Conservation (phyloP, 2,329 filamentous ascomycete genomes). For the Monilinia polystroma region DNA sequence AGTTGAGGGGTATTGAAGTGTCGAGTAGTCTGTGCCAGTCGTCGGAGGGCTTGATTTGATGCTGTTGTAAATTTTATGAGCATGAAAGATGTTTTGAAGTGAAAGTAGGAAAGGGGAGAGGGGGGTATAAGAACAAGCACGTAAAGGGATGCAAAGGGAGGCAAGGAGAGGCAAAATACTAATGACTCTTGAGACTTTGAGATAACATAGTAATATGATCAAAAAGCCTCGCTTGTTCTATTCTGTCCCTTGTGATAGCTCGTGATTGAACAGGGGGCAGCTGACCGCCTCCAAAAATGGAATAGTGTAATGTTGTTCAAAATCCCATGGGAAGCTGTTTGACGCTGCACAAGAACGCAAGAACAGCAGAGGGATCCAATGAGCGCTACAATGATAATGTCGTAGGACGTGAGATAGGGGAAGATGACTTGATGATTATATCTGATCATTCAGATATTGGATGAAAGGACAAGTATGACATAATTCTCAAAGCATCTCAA, state of each 20-base stretch:
- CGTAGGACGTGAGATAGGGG: not conserved
- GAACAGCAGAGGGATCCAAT: conserved; percentile 12
- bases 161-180: conserved; percentile 6
- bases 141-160: conserved; percentile 1
- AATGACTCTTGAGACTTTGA: not conserved
- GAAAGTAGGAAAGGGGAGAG: not conserved
- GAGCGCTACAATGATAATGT: not conserved
- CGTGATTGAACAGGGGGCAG: not conserved
- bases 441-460: not conserved
- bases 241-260: conserved; percentile 14
- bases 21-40: conserved; percentile 29
- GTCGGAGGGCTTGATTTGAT: conserved; percentile 29
- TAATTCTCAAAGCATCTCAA: not conserved
- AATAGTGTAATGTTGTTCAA: conserved; percentile 3
- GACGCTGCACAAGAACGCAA: not conserved
- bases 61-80: conserved; percentile 28
- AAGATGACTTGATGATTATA: not conserved
- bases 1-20: conserved; percentile 29
- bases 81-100: conserved; percentile 25
- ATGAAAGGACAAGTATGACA: not conserved
- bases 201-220: not conserved
- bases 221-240: conserved; percentile 13
- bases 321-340: conserved; percentile 12
- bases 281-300: conserved; percentile 14
- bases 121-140: not conserved